Percentiles rank a stretch among this genome's conserved stretches.
phyloP scores from a whole-genome alignment of 2,329 filamentous ascomycete species.

The Penicillium sp. region DNA sequence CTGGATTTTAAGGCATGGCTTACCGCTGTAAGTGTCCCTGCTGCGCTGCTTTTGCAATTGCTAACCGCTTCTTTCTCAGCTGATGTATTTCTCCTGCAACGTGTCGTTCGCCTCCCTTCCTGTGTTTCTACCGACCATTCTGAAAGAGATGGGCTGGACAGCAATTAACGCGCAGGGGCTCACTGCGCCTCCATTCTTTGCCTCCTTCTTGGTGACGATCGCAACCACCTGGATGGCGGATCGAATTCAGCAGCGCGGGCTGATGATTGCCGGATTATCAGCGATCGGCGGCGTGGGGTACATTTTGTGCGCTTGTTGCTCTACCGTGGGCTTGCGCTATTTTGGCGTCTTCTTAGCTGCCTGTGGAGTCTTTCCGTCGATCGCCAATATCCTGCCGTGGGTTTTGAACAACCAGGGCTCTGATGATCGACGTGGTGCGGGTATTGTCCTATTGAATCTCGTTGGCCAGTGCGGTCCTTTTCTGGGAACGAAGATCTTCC shows the following conservation, averaged over 20 bases:
- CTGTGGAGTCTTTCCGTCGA: slow-evolving; percentile 60
- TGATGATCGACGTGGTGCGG: slow-evolving; percentile 61
- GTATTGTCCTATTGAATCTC: slow-evolving; percentile 62
- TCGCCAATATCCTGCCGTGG: slow-evolving; percentile 66
- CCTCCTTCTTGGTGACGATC: slow-evolving; percentile 61
- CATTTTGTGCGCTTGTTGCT: slow-evolving; percentile 58
- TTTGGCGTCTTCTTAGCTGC: slow-evolving; percentile 53
- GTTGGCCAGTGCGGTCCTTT: slow-evolving; percentile 62
- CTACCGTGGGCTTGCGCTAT: too few relatives aligned
- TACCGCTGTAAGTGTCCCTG: slow-evolving; percentile 34
- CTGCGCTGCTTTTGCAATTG: not conserved
- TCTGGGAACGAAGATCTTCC: slow-evolving; percentile 61
- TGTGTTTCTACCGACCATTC: slow-evolving; percentile 60
- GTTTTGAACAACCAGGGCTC: slow-evolving; percentile 65
- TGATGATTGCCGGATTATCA: slow-evolving; percentile 55
- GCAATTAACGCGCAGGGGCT: slow-evolving; percentile 65
- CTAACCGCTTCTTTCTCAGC: slow-evolving; percentile 21
- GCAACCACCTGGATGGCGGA: slow-evolving; percentile 61
- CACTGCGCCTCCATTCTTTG: slow-evolving; percentile 65
- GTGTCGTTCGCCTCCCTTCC: slow-evolving; percentile 63
- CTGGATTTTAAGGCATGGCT: slow-evolving; percentile 48
- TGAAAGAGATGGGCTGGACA: slow-evolving; percentile 63
- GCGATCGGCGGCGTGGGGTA: slow-evolving; percentile 59
- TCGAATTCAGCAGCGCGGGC: slow-evolving; percentile 57
- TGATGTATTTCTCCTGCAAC: slow-evolving; percentile 58